These are phyloP conservation scores for Saturnispora mendoncae DNA, from an alignment of 805 yeast species.

Conservation along the genomic window DNA sequence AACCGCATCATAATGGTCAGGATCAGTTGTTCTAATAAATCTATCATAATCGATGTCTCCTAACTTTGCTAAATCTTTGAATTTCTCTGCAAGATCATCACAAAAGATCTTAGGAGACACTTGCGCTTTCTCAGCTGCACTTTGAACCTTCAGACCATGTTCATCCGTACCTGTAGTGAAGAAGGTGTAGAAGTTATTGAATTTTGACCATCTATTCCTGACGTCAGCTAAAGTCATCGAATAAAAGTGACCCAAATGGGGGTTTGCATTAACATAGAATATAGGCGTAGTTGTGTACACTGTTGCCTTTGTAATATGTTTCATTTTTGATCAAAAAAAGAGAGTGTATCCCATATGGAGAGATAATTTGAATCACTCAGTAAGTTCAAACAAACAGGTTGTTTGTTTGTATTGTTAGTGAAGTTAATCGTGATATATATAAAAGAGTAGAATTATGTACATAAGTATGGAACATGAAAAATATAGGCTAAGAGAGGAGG, in stretches of 20 bases:
- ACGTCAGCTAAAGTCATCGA: constrained; percentile 81
- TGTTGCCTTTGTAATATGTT: constrained; percentile 6
- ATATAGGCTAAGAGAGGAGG: too few relatives aligned
- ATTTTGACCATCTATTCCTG: constrained; percentile 59
- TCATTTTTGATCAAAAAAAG: constrained; percentile 6
- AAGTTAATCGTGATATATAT: background rate
- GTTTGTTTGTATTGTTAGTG: too few relatives aligned
- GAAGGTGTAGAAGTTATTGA: constrained; percentile 35
- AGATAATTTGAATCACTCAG: too few relatives aligned
- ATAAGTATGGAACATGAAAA: background rate
- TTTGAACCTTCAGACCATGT: constrained; percentile 88
- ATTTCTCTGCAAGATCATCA: constrained; percentile 57
- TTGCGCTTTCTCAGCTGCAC: constrained; percentile 56
- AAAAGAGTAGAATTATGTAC: background rate
- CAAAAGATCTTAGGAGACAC: constrained; percentile 61
- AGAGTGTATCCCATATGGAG: too few relatives aligned
- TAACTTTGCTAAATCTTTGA: constrained; percentile 50
- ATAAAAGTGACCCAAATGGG: constrained; percentile 90
- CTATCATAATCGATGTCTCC: constrained; percentile 57
- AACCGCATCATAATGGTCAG: constrained; percentile 64
- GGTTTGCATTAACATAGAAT: constrained; percentile 91
- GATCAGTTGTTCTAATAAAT: constrained; percentile 86
- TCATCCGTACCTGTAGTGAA: constrained; percentile 94
- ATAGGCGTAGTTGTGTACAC: constrained; percentile 79
- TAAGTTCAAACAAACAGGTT: too few relatives aligned